Evolutionary conservation across 257 asterid genomes (phyloP), one percentile per base, ranked within the genome.

Genomic region (Nicotiana tabacum): DNA sequence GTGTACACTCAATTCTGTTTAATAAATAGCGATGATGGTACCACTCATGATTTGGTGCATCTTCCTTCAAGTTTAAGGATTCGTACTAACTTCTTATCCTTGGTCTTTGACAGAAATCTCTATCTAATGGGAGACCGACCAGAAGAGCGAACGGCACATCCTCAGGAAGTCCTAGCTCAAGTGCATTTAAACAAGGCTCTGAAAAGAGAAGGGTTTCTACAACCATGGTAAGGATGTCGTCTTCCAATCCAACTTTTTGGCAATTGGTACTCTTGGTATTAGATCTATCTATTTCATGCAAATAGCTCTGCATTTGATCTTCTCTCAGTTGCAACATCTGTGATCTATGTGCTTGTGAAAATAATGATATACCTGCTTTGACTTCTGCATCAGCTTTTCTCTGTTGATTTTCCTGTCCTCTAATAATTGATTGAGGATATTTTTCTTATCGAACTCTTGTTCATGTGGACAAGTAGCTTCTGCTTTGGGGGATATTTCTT

Each of bases 171-270:
- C 84, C 91, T 37, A 85, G 87, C 83, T 84, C 95, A 81, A 87
- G 92, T 89, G 83, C 93, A 78, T 90, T 94, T 17, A 94, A 90
- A 84, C 88, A 97, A 62, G 91, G 91, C 76, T 84, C 93, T 3
- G 95, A 90, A 78, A 93, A 89, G 89, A 89, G 87, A 82, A 84
- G 84, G 85, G 67, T 48, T 68, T 78, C 95, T 66, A 77, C 97
- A 37, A 88, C 94, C 82, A 91, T 88, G 97, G 97, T 93, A 92
- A 87, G 66, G 53, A 68, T 60, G 21, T 43, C 69, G 53, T 62
- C 64, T 65, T 51, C 27, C 62, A 27, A 48, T 76, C 43, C 16
- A 15, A 48, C 16, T 2, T 46, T 27, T 46, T 48, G 17, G 13
- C 43, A 13, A 13, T 7, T 74, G 62, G 24, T 15, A 48, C 79